Conservation (phyloP, 2,329 filamentous ascomycete genomes). For the Aspergillus vadensis region DNA sequence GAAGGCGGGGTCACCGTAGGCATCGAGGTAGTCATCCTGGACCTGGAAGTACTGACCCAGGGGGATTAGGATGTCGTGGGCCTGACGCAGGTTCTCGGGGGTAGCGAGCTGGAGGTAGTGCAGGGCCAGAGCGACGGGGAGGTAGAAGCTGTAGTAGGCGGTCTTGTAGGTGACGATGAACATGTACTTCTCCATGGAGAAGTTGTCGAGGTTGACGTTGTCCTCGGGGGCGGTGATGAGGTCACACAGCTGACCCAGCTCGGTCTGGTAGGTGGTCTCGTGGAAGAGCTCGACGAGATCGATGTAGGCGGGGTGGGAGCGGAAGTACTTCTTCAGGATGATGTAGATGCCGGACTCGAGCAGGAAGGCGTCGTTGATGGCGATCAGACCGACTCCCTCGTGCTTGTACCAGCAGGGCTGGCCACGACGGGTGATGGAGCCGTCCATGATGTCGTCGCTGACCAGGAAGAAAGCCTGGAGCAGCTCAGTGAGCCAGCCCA, state of each 20-base stretch:
- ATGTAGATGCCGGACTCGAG: constrained; percentile 88
- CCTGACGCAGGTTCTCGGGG: constrained; percentile 82
- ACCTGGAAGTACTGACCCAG: constrained; percentile 99
- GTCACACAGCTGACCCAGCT: constrained; percentile 92
- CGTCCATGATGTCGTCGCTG: constrained; percentile 98
- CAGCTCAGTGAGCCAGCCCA: constrained; percentile 97
- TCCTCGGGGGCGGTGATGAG: constrained; percentile 95
- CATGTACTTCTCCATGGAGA: constrained; percentile 85
- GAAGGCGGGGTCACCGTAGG: constrained; percentile 86
- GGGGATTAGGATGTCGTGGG: constrained; percentile 89
- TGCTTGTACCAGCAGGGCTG: constrained; percentile 96
- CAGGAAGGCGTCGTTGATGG: constrained; percentile 98
- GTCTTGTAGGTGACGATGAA: constrained; percentile 99
- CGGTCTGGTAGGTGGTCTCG: constrained; percentile 89
- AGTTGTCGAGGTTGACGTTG: constrained; percentile 88
- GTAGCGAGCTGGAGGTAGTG: constrained; percentile 84
- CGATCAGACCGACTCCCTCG: constrained; percentile 86
- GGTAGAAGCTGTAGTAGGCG: constrained; percentile 98
- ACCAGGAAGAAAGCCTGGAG: constrained; percentile 99
- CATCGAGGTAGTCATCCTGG: constrained; percentile 98
- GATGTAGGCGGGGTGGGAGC: constrained; percentile 79
- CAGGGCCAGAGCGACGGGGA: constrained; percentile 88
- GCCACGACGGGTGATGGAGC: constrained; percentile 89
- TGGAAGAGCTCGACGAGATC: constrained; percentile 96
- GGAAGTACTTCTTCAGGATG: constrained; percentile 92